phyloP scores from a whole-genome alignment of 2,329 filamentous ascomycete genomes.

The Aspergillus sp. region DNA sequence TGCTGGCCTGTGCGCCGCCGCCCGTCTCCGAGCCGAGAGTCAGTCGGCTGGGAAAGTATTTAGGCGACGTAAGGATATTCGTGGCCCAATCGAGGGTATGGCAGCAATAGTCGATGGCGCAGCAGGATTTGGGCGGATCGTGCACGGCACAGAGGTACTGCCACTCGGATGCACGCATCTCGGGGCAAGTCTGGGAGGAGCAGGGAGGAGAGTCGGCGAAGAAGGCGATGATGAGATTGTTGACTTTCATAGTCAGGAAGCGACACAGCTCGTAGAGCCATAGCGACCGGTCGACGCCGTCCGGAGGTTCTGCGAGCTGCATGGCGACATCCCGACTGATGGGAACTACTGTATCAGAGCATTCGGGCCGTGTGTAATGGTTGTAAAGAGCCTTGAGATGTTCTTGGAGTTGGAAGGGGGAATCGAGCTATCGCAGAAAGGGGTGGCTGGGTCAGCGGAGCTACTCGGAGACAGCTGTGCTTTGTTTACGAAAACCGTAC shows the following conservation, averaged over 20 bases:
- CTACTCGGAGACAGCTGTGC: conserved; percentile 1
- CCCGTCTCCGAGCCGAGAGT: conserved; percentile 54
- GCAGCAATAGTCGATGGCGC: conserved; percentile 98
- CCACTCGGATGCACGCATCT: conserved; percentile 99
- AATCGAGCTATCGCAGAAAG: conserved; percentile 71
- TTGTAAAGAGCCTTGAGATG: conserved; percentile 92
- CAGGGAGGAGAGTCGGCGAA: conserved; percentile 89
- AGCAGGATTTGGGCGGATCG: conserved; percentile 93
- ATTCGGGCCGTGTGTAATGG: conserved; percentile 67
- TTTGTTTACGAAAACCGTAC: conserved; percentile 51
- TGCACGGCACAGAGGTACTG: conserved; percentile 98
- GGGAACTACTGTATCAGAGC: conserved; percentile 63
- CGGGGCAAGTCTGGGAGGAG: conserved; percentile 84
- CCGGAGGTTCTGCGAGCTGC: conserved; percentile 75
- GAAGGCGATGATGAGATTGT: conserved; percentile 87
- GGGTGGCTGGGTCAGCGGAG: conserved; percentile 10
- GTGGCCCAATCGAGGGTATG: conserved; percentile 98
- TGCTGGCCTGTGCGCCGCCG: conserved; percentile 47
- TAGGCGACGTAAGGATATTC: conserved; percentile 89
- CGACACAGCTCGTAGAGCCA: conserved; percentile 99
- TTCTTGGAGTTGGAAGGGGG: conserved; percentile 94
- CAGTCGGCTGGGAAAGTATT: conserved; percentile 89
- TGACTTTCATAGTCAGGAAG: conserved; percentile 92
- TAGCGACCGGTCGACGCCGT: conserved; percentile 78
- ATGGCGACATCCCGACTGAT: conserved; percentile 75